These are phyloP conservation scores for Sporothrix protearum DNA, from an alignment of 2,329 filamentous ascomycete species.

Conservation along the genomic window DNA sequence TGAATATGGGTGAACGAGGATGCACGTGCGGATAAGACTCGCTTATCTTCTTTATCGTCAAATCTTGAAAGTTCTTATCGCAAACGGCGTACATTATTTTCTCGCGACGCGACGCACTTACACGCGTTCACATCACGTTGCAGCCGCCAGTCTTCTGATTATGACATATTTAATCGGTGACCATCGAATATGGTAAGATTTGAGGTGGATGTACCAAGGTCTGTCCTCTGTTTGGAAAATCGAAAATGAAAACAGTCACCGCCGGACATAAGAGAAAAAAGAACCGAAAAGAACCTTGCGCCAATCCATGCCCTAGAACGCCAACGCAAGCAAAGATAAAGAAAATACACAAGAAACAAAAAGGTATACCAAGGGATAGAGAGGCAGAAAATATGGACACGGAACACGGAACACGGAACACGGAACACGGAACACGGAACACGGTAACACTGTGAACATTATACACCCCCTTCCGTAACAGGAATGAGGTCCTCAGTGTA, in stretches of 20 bases:
- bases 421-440: background rate
- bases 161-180: background rate
- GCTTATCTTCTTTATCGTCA: background rate
- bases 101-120: background rate
- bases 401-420: background rate
- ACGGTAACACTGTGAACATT: too few species aligned
- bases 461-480: background rate
- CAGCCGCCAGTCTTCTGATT: background rate
- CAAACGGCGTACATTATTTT: background rate
- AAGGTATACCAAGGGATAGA: background rate
- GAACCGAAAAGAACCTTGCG: too few species aligned
- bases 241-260: background rate
- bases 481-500: slow-evolving; percentile 43
- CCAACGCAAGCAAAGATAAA: background rate
- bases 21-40: background rate
- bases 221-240: background rate
- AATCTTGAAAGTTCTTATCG: background rate
- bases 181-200: slow-evolving; percentile 2
- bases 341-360: background rate
- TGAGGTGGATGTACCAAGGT: background rate
- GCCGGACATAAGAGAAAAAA: background rate
- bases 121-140: background rate
- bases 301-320: slow-evolving; percentile 10
- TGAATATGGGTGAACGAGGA: background rate
- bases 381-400: background rate